These are phyloP conservation scores for Hypoxylon sp. DNA, from an alignment of 2,329 filamentous ascomycete species.

Conservation along the genomic window DNA sequence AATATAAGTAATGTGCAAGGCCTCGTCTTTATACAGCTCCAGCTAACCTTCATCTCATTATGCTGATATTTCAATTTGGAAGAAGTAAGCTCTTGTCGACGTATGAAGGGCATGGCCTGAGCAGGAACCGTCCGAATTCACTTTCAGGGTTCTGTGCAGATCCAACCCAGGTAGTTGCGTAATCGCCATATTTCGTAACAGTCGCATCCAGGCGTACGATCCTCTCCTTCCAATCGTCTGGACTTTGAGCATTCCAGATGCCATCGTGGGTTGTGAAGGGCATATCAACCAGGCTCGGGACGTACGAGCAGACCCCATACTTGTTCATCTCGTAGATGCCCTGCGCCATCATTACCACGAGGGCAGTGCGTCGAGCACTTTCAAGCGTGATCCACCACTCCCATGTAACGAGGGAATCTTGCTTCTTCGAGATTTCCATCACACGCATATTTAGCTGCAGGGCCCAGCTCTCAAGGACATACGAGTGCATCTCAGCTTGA, in stretches of 20 bases:
- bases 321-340: conserved; percentile 43
- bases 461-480: conserved; percentile 26
- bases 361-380: conserved; percentile 25
- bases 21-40: neutral
- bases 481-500: conserved; percentile 32
- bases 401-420: conserved; percentile 8
- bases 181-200: conserved; percentile 16
- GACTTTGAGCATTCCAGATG: conserved; percentile 23
- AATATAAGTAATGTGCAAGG: neutral
- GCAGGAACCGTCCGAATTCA: conserved; percentile 22
- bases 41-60: neutral
- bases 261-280: conserved; percentile 19
- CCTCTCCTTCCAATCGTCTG: conserved; percentile 18
- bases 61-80: neutral
- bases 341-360: conserved; percentile 17
- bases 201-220: neutral
- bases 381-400: conserved; percentile 27
- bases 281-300: conserved; percentile 37
- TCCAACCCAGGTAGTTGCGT: conserved; percentile 10
- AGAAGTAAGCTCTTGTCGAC: neutral
- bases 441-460: conserved; percentile 26
- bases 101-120: conserved; percentile 18
- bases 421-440: conserved; percentile 14
- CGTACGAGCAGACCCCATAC: conserved; percentile 49
- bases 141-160: conserved; percentile 9